phyloP scores from a whole-genome alignment of 352 stramenopile species.

The Phytophthora europaea region DNA sequence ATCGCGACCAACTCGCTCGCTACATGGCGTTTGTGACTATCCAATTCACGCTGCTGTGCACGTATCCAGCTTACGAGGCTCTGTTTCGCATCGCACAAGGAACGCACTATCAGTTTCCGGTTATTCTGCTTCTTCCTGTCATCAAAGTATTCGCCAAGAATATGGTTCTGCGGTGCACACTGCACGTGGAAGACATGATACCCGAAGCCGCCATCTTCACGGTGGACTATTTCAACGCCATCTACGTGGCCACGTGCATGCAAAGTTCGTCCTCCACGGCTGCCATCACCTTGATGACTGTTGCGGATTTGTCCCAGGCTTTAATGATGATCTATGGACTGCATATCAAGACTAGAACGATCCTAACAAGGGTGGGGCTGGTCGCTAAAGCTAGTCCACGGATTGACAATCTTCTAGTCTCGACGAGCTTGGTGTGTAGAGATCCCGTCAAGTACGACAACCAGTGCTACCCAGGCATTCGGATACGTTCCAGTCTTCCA shows the following conservation, averaged over 20 bases:
- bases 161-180: conserved; percentile 1
- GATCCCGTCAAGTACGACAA: neutral
- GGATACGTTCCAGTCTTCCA: neutral
- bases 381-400: neutral
- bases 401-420: neutral
- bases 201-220: conserved; percentile 30
- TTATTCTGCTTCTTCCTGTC: conserved; percentile 23
- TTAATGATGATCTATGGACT: conserved; percentile 20
- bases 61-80: conserved; percentile 22
- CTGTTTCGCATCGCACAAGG: conserved; percentile 9
- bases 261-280: conserved; percentile 14
- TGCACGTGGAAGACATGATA: conserved; percentile 26
- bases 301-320: conserved; percentile 19
- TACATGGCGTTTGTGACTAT: conserved; percentile 11
- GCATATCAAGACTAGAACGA: neutral
- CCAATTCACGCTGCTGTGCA: conserved; percentile 4
- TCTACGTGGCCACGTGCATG: conserved; percentile 29
- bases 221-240: conserved; percentile 34
- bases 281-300: conserved; percentile 11
- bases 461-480: neutral
- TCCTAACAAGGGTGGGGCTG: neutral
- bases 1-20: neutral
- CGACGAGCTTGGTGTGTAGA: conserved; percentile 1
- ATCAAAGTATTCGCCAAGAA: conserved; percentile 40
- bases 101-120: conserved; percentile 7